phyloP scores from a whole-genome alignment of 805 yeast genomes.

The Yarrowia porcina region DNA sequence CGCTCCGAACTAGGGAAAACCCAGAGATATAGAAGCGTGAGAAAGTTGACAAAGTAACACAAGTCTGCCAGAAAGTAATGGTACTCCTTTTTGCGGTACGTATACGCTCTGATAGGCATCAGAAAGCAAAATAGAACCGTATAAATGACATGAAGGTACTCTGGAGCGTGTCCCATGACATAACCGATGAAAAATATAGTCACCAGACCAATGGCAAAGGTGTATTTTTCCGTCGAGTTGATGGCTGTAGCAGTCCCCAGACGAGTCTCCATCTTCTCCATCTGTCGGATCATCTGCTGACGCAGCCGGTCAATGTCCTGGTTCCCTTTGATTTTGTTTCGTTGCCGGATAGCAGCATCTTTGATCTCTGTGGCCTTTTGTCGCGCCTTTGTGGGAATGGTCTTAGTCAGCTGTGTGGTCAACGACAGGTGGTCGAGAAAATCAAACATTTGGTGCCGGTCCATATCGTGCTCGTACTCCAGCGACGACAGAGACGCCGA shows the following conservation, averaged over 20 bases:
- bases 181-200: conserved; percentile 69
- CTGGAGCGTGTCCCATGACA: conserved; percentile 73
- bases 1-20: conserved; percentile 68
- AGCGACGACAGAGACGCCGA: conserved; percentile 25
- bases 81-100: conserved; percentile 72
- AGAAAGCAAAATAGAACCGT: conserved; percentile 57
- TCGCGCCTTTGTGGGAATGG: conserved; percentile 17
- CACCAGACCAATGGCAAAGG: conserved; percentile 71
- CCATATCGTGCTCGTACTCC: conserved; percentile 21
- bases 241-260: conserved; percentile 32
- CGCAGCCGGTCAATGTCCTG: conserved; percentile 38
- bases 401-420: conserved; percentile 22
- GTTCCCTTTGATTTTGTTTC: conserved; percentile 29
- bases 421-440: conserved; percentile 13
- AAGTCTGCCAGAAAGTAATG: conserved; percentile 90
- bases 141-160: conserved; percentile 72
- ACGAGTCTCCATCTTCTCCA: conserved; percentile 37
- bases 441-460: conserved; percentile 19
- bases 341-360: conserved; percentile 22
- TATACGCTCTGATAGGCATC: conserved; percentile 81
- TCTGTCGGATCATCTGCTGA: conserved; percentile 31
- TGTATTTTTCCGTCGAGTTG: conserved; percentile 64
- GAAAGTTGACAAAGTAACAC: conserved; percentile 82
- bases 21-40: conserved; percentile 76
- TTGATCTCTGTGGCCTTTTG: conserved; percentile 20